These are phyloP conservation scores for Xylariomycetidae sp. DNA, from an alignment of 2,329 filamentous ascomycete genomes.

Conservation along the genomic window DNA sequence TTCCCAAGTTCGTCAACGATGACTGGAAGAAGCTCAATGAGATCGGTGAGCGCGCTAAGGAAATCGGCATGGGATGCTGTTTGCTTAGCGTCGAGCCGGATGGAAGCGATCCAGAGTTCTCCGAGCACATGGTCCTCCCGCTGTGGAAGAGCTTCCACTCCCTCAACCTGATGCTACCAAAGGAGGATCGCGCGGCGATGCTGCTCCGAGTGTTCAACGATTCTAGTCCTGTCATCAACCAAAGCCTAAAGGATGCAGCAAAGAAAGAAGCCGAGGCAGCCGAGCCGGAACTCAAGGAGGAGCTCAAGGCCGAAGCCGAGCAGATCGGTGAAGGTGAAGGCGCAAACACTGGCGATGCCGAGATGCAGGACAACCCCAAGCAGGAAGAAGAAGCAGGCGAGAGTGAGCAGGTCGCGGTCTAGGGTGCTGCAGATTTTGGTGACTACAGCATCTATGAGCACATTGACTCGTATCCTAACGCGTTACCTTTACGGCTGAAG, in stretches of 20 bases:
- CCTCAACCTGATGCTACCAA: slow-evolving; percentile 95
- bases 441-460: too few relatives aligned
- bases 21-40: slow-evolving; percentile 75
- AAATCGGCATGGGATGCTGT: slow-evolving; percentile 85
- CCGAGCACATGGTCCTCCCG: slow-evolving; percentile 80
- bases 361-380: too few relatives aligned
- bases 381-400: too few relatives aligned
- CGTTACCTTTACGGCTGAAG: too few relatives aligned
- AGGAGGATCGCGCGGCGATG: slow-evolving; percentile 93
- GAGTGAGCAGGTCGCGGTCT: too few relatives aligned
- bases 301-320: slow-evolving; percentile 20
- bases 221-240: slow-evolving; percentile 74
- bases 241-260: slow-evolving; percentile 46
- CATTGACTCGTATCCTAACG: too few relatives aligned
- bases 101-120: slow-evolving; percentile 51
- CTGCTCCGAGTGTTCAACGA: slow-evolving; percentile 88
- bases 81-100: slow-evolving; percentile 78
- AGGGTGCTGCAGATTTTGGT: too few relatives aligned
- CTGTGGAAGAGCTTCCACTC: slow-evolving; percentile 91
- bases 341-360: too few relatives aligned
- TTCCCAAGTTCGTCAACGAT: slow-evolving; percentile 75
- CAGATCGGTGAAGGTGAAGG: slow-evolving; percentile 11
- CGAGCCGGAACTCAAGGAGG: slow-evolving; percentile 28
- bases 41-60: slow-evolving; percentile 75
- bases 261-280: slow-evolving; percentile 31